These are phyloP conservation scores for Auricularia cornea DNA, from an alignment of 768 basidiomycete genomes.

Conservation along the genomic window DNA sequence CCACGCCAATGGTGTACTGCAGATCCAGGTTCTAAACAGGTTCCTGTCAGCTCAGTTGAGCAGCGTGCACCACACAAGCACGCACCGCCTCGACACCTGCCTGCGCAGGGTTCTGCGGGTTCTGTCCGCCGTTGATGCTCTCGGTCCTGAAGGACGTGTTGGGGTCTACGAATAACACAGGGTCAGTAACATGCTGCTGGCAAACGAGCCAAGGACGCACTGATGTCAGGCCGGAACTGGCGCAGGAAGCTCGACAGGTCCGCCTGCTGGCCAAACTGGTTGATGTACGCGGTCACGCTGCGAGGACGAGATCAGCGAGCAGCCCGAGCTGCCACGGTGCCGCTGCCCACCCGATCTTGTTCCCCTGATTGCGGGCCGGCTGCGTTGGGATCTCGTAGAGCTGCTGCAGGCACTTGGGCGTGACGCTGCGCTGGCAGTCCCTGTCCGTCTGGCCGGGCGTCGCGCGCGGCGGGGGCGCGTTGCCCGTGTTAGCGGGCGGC, in stretches of 20 bases:
- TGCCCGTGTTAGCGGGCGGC: neutral
- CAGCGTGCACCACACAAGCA: too few species aligned
- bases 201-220: conserved; percentile 3
- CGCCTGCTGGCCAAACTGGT: conserved; percentile 22
- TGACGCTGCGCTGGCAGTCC: conserved; percentile 18
- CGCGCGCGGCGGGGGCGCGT: neutral
- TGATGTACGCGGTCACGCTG: conserved; percentile 25
- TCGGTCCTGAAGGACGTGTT: conserved; percentile 6
- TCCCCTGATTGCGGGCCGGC: conserved; percentile 15
- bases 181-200: conserved; percentile 12
- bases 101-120: conserved; percentile 5
- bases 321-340: too few species aligned
- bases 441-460: neutral
- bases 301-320: neutral
- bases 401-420: conserved; percentile 32
- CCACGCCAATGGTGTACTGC: conserved; percentile 30
- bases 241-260: conserved; percentile 14
- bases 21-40: conserved; percentile 24
- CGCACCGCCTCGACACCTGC: conserved; percentile 10
- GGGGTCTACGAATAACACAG: conserved; percentile 2
- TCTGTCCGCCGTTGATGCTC: conserved; percentile 7
- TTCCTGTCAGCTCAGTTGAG: neutral
- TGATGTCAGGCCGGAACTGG: conserved; percentile 10
- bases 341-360: conserved; percentile 15
- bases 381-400: conserved; percentile 28